Base-by-base conservation (phyloP, 495 filamentous ascomycete genomes). In the Xylaria flabelliformis region DNA sequence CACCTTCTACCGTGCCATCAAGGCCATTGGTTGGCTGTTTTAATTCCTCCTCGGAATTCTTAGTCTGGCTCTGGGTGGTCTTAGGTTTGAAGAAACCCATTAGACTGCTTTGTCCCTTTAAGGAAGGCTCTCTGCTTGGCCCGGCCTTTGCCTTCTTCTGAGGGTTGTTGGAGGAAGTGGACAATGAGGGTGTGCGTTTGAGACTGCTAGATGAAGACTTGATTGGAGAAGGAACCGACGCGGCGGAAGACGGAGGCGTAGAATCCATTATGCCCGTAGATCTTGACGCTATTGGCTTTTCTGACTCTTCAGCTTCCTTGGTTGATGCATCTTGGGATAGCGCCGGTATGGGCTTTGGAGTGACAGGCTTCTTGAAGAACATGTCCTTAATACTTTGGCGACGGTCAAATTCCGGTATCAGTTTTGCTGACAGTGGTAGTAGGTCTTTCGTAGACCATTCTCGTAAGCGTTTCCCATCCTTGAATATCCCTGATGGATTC, bases 331-430 rank as follows among this genome's bases (percentile, higher is more conserved):
- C 74, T 42, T 59, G 74, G 41, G 73, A 34, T 13, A 74, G 66
- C 42, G 29, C n/a, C 50, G 70, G 53, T 29, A 46, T 73, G 34
- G 64, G 24, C 56, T 74, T 77, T 2, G 74, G 17, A 44, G 72
- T 41, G 0, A 75, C 55, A 6, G 72, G 79, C 65, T 67, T 87
- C 77, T 89, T 94, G 46, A 83, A 86, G 74, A 98, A 97, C 95
- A 98, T 97, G 72, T 97, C 94, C 70, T 92, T 94, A 76, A 98
- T 97, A 76, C 83, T 97, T 72, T 89, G 87, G 4, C 95, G 90
- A 59, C 89, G 90, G 72, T 94, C 89, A 73, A 97, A 98, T 77
- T 98, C 95, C 0, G 94, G 92, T 53, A 97, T 91, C 19, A 95
- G 85, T 74, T 90, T 94, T 0, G 91, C 94, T 9, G 94, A 97